Percentiles rank a stretch among this genome's conserved stretches.
Conservation (phyloP, 179 eudicot genomes). For the Drosera spatulata region DNA sequence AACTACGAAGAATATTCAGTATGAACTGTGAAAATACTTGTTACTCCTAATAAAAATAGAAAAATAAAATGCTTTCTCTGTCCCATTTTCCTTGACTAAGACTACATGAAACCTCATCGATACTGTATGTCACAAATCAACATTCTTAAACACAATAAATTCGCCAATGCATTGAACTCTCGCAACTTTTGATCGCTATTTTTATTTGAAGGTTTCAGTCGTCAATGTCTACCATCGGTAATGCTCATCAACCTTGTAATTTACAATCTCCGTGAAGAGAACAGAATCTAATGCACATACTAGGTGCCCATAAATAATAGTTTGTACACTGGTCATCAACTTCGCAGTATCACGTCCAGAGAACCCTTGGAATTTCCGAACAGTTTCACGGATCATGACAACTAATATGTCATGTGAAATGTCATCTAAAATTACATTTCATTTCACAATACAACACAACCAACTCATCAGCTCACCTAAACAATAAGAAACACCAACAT, state of each 20-base stretch:
- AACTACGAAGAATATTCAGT: no score
- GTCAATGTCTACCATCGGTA: slow-evolving; percentile 50
- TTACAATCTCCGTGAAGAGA: slow-evolving; percentile 74
- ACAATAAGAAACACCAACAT: no score
- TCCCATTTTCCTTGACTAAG: no score
- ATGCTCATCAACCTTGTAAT: slow-evolving; percentile 89
- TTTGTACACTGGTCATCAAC: slow-evolving; percentile 88
- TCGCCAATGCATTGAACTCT: background rate
- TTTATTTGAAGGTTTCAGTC: slow-evolving; percentile 66
- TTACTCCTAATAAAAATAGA: no score
- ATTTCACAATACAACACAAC: no score
- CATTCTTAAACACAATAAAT: no score
- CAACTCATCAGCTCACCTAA: no score
- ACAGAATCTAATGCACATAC: slow-evolving; percentile 73
- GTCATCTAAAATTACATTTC: no score
- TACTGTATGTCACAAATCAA: no score
- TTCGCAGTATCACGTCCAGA: slow-evolving; percentile 96
- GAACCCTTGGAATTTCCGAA: slow-evolving; percentile 72
- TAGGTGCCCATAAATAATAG: slow-evolving; percentile 82
- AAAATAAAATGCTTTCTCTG: no score
- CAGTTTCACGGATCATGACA: slow-evolving; percentile 67
- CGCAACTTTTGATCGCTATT: slow-evolving; percentile 8
- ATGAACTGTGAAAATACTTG: no score
- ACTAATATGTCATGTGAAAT: slow-evolving; percentile 40
- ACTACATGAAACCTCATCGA: no score